Percentiles rank a stretch among this genome's conserved stretches.
Conservation (phyloP, 225 moss, liverwort and hornwort species). For the Ulota crispa region DNA sequence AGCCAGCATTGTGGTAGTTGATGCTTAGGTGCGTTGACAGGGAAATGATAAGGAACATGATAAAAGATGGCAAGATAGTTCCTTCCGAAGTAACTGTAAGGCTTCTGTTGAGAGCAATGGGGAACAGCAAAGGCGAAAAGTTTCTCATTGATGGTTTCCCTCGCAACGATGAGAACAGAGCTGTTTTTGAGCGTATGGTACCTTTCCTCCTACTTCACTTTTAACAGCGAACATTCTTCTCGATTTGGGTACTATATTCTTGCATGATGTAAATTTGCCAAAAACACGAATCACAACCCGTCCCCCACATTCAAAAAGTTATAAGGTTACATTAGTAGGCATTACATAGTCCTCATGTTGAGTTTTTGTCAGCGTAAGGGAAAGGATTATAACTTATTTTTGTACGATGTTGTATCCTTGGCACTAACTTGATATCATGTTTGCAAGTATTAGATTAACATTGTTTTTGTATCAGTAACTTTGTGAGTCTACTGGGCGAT, state of each 20-base stretch:
- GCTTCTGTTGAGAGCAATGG: constrained; percentile 88
- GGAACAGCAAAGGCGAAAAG: constrained; percentile 64
- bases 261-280: neutral
- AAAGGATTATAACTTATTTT: neutral
- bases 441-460: neutral
- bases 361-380: neutral
- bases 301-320: neutral
- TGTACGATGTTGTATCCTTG: neutral
- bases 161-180: constrained; percentile 90
- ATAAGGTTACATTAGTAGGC: neutral
- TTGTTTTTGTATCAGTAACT: neutral
- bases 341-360: neutral
- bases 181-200: constrained; percentile 89
- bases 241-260: neutral
- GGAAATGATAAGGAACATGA: constrained; percentile 90
- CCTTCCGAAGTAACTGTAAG: constrained; percentile 91
- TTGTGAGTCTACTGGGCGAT: neutral
- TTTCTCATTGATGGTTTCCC: constrained; percentile 99
- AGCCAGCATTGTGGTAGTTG: constrained; percentile 16
- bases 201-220: constrained; percentile 39
- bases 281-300: neutral
- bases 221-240: constrained; percentile 8
- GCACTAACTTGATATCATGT: neutral
- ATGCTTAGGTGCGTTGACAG: constrained; percentile 41
- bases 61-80: constrained; percentile 93